Evolutionary conservation across 441 rosid species (phyloP), one percentile per base, ranked within the genome.

Genomic region (Arabidopsis hybrid): DNA sequence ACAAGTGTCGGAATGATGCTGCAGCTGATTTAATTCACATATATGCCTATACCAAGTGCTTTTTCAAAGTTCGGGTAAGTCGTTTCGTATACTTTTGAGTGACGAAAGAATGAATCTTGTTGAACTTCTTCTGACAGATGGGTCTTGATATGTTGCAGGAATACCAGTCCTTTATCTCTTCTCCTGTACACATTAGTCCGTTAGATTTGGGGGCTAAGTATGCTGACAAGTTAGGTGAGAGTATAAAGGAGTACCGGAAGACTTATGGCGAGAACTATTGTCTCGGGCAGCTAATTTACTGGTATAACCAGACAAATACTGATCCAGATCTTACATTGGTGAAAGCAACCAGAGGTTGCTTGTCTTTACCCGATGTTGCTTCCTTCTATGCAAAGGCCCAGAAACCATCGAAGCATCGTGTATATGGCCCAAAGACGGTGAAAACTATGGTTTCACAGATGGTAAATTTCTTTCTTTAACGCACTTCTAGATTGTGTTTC

Each of bases 21-120:
- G 98, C 99, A 49, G 99, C 99, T 75, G 99, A 96, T 85, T 87
- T 96, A 82, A 85, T 96, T 79, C 98, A 96, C 77, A 79, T 91
- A 60, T 93, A 91, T 76, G 99, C 99, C 43, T 85, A 90, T 77
- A 93, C 97, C 47, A 93, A 90, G 82, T 83, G 84, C 81, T 96
- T 90, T 80, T 85, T 88, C 67, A 87, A 84, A 86, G 81, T 96
- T 83, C 86, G 79, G 84, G 99, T 92, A 60, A 81, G 95, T 81
- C 31, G n/a, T 46, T 40, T 39, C 8, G 46, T 8, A 32, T 72
- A 58, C 26, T 11, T 60, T 65, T 55, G 9, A 58, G 67, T 62
- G 52, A 7, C 26, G 21, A 56, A 42, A 62, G 39, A 71, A 43
- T 4, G 38, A 47, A 55, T 18, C 34, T 57, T 50, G 64, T 21